Conservation (phyloP, 1,139 yeast species). For the Yamadazyma kanchanaburiensis region DNA sequence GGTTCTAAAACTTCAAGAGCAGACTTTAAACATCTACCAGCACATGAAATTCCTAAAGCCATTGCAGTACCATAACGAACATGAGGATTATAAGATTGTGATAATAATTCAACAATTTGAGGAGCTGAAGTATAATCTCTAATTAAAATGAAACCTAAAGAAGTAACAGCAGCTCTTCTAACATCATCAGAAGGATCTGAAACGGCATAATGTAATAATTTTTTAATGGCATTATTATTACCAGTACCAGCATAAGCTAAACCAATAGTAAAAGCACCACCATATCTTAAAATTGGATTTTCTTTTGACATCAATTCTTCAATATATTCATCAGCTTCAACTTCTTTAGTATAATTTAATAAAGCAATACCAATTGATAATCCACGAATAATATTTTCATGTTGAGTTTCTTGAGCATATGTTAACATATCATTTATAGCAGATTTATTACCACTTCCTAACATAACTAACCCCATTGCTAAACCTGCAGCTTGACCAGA, state of each 20-base stretch:
- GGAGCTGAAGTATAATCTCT: slow-evolving; percentile 94
- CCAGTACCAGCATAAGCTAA: slow-evolving; percentile 98
- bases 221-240: slow-evolving; percentile 80
- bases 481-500: slow-evolving; percentile 97
- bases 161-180: slow-evolving; percentile 92
- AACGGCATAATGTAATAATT: slow-evolving; percentile 87
- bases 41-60: slow-evolving; percentile 96
- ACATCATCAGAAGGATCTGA: slow-evolving; percentile 97
- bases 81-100: slow-evolving; percentile 96
- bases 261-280: slow-evolving; percentile 93
- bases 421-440: slow-evolving; percentile 82
- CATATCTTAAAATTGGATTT: slow-evolving; percentile 85
- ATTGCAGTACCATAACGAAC: slow-evolving; percentile 98
- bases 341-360: slow-evolving; percentile 83
- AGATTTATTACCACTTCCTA: slow-evolving; percentile 80
- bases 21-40: slow-evolving; percentile 85
- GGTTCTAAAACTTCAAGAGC: slow-evolving; percentile 94
- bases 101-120: slow-evolving; percentile 85
- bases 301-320: slow-evolving; percentile 69
- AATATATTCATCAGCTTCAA: slow-evolving; percentile 71
- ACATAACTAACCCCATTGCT: slow-evolving; percentile 94
- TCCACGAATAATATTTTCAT: slow-evolving; percentile 91
- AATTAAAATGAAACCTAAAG: slow-evolving; percentile 87
- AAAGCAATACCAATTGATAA: slow-evolving; percentile 87
- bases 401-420: slow-evolving; percentile 94